Conservation (phyloP, 768 basidiomycete species). For the Mycena maculata region DNA sequence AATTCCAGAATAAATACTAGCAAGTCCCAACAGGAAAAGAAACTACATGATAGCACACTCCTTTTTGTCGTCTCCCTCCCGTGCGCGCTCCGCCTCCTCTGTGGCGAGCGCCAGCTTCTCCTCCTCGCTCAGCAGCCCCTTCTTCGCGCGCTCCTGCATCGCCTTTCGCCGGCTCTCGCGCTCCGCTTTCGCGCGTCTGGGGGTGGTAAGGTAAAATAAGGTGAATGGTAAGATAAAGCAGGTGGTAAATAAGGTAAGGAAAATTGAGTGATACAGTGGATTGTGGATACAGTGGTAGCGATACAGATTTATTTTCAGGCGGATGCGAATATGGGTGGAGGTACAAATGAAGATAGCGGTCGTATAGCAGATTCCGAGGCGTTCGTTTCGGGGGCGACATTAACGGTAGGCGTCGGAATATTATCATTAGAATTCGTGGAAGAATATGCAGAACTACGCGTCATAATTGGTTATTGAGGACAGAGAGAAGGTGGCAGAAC, state of each 20-base stretch:
- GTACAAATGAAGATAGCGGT: constrained; percentile 63
- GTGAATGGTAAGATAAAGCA: constrained; percentile 15
- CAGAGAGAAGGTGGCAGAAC: constrained; percentile 46
- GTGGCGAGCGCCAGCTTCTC: constrained; percentile 63
- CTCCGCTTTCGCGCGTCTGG: constrained; percentile 81
- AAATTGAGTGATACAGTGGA: constrained; percentile 28
- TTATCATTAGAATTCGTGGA: constrained; percentile 21
- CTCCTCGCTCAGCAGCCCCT: constrained; percentile 70
- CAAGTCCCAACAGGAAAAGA: neutral
- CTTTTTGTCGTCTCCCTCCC: constrained; percentile 33
- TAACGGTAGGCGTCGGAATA: constrained; percentile 34
- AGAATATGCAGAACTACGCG: constrained; percentile 60
- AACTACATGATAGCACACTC: constrained; percentile 70
- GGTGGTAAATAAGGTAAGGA: constrained; percentile 37
- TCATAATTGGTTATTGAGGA: constrained; percentile 71
- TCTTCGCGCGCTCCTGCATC: constrained; percentile 78
- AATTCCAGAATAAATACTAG: neutral
- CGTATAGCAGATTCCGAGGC: constrained; percentile 51
- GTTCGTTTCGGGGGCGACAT: constrained; percentile 34
- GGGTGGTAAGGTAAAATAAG: constrained; percentile 1
- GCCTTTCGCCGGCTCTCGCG: constrained; percentile 76
- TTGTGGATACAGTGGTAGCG: constrained; percentile 42
- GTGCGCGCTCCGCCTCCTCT: constrained; percentile 54
- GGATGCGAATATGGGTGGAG: constrained; percentile 73
- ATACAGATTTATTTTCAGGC: constrained; percentile 61